These are phyloP conservation scores for Neopestalotiopsis rosae DNA, from an alignment of 2,329 filamentous ascomycete species.

Conservation along the genomic window DNA sequence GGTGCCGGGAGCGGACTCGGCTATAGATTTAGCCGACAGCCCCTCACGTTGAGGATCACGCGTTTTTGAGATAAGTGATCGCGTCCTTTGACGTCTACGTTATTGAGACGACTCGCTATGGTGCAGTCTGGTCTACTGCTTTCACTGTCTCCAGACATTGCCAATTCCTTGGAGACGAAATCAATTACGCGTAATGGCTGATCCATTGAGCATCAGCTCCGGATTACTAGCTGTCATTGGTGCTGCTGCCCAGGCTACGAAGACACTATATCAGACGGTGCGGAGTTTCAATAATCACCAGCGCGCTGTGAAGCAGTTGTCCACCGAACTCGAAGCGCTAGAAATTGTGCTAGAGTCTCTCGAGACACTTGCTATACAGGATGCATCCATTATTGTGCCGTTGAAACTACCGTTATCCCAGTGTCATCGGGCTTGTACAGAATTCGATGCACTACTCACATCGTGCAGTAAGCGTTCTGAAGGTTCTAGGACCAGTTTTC, in stretches of 20 bases:
- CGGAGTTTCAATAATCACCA: conserved; percentile 14
- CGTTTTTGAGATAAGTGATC: no score
- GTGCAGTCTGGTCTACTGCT: no score
- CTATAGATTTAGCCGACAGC: no score
- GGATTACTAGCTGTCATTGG: conserved; percentile 7
- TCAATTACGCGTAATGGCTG: not conserved
- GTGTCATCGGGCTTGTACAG: conserved; percentile 19
- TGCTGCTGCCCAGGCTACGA: conserved; percentile 16
- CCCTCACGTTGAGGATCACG: no score
- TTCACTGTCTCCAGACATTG: no score
- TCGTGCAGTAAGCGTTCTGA: conserved; percentile 18
- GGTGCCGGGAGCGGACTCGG: no score
- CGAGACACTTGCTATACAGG: conserved; percentile 16
- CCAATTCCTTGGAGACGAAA: no score
- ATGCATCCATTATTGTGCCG: conserved; percentile 5
- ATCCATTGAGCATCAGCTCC: not conserved
- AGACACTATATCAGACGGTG: conserved; percentile 15
- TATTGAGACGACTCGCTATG: no score
- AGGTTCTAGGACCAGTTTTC: conserved; percentile 16
- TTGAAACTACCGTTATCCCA: conserved; percentile 16
- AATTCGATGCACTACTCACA: conserved; percentile 13
- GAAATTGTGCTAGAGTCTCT: conserved; percentile 14
- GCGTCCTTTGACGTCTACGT: no score
- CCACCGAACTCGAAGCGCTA: conserved; percentile 14
- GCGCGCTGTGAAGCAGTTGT: conserved; percentile 6